Conservation (phyloP, 1,284 basidiomycete genomes). For the Fomitopsis betulina region DNA sequence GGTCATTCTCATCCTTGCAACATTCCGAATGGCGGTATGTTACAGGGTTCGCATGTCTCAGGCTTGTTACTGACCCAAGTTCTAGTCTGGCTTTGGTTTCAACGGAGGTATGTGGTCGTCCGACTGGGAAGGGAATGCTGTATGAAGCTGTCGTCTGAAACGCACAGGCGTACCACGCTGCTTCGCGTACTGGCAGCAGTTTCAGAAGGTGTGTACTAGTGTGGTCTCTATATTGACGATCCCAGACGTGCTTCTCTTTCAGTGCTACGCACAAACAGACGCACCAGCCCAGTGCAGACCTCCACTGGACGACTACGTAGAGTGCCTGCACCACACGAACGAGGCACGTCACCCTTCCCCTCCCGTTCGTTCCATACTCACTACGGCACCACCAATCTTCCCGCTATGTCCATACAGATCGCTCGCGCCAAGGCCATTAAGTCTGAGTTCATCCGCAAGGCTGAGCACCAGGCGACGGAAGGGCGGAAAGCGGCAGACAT, state of each 20-base stretch:
- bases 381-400: neutral
- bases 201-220: constrained; percentile 57
- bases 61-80: neutral
- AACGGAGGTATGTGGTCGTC: constrained; percentile 46
- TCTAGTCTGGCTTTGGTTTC: constrained; percentile 58
- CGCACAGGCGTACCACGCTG: constrained; percentile 79
- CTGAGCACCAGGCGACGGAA: constrained; percentile 61
- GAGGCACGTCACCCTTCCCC: constrained; percentile 53
- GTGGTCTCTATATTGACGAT: neutral
- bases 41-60: neutral
- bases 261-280: constrained; percentile 90
- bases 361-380: neutral
- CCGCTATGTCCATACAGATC: constrained; percentile 39
- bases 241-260: constrained; percentile 3
- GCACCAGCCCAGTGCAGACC: constrained; percentile 68
- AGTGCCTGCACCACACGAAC: constrained; percentile 89
- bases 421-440: constrained; percentile 72
- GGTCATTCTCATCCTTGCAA: constrained; percentile 1
- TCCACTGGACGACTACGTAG: constrained; percentile 86
- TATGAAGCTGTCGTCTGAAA: constrained; percentile 7
- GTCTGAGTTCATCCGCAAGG: constrained; percentile 68
- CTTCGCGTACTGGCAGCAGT: constrained; percentile 92
- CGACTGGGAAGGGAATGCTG: neutral
- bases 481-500: constrained; percentile 71
- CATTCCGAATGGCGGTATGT: constrained; percentile 34